Evolutionary conservation across 441 rosid genomes (phyloP).

Genomic region (Pelargonium citronellum): DNA sequence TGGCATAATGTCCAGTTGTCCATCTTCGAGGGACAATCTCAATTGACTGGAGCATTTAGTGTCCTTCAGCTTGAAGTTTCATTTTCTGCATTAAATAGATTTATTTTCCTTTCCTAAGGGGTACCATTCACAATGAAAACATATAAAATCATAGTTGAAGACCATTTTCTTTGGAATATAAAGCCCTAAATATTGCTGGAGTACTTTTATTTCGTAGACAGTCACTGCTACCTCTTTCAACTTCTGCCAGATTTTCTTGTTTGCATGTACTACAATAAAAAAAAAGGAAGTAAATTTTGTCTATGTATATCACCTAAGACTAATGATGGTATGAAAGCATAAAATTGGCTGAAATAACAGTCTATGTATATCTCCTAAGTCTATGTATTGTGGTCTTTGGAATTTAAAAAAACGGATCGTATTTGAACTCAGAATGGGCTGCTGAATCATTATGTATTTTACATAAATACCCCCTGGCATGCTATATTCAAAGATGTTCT

Average conservation of each 20-base stretch:
- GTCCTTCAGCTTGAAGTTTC: neutral
- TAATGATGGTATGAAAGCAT: neutral
- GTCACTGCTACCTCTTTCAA: neutral
- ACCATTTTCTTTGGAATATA: neutral
- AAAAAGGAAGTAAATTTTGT: no score
- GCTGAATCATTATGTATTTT: no score
- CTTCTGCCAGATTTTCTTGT: neutral
- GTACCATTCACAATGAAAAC: neutral
- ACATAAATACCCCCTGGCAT: no score
- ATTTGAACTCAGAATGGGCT: no score
- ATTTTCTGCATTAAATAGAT: neutral
- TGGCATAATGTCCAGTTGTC: slow-evolving; percentile 1
- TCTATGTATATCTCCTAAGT: no score
- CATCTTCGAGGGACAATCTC: neutral
- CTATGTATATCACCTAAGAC: neutral
- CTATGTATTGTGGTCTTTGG: no score
- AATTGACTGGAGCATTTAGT: neutral
- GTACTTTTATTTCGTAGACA: neutral
- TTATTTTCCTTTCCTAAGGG: neutral
- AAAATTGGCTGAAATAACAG: no score
- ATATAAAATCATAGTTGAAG: neutral
- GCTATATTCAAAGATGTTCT: no score
- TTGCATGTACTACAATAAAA: no score
- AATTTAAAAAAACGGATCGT: no score
- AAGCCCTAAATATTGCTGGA: neutral